Evolutionary conservation across 306 rosid species (phyloP), one percentile per base, ranked within the genome.

Genomic region (Gastrolobium villosum): DNA sequence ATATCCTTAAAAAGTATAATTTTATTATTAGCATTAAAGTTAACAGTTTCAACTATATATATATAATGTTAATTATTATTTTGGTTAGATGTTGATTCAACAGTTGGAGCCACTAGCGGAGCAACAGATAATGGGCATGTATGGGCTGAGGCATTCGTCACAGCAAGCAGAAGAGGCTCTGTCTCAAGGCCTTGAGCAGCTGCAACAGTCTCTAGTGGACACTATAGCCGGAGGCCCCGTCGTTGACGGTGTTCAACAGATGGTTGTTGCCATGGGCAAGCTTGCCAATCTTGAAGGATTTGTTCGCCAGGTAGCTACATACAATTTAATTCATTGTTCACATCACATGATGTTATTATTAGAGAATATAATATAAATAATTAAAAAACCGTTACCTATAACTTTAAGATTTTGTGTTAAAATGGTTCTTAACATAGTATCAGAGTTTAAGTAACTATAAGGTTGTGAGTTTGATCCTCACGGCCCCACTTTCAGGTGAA

Each of bases 131-230:
- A 44, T 94, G 87, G 97, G 90, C 3, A 94, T 94, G 70, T 94
- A 83, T 81, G 89, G 81, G 14, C 83, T 94, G 44, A 79, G 88
- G 11, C 94, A 93, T 34, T 90, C 95, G 0, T 84, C 97, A 2
- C 93, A 88, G 7, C 92, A 94, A 66, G 93, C 97, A 10, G 99
- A 94, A 76, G 97, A 94, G 32, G 99, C 97, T 40, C 94, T 94
- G 9, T 76, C 86, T 30, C 97, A 90, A 74, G 99, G 99, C 7
- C 87, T 89, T 10, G 99, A 94, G 6, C 99, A 94, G 86, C 87
- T 94, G 44, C 97, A 92, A 8, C 97, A 90, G 53, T 92, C 97
- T 65, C 95, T 94, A 2, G 79, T 94, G 0, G 87, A 88, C 72
- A 91, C 97, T 73, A 84, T 94, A 11, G 97, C 94, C 15, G 88